Conservation (phyloP, 441 rosid species). For the Macaranga tanarius region DNA sequence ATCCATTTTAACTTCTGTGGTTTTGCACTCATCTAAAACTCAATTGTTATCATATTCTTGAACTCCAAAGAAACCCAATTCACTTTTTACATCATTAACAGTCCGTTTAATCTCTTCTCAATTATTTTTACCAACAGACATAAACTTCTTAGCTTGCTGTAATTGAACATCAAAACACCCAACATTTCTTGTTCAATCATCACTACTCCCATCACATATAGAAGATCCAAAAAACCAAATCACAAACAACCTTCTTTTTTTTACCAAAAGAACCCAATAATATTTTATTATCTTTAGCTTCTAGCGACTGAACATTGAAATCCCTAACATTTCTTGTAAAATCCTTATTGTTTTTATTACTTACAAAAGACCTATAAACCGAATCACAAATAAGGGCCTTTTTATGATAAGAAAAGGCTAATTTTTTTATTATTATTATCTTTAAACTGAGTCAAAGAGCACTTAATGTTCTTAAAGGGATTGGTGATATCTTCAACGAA, state of each 20-base stretch:
- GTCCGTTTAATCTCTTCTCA: constrained; percentile 6
- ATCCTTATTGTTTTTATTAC: neutral
- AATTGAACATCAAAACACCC: constrained; percentile 21
- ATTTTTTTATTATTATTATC: no score
- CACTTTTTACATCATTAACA: constrained; percentile 7
- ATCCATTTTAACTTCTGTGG: neutral
- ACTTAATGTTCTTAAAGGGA: no score
- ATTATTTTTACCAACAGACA: constrained; percentile 2
- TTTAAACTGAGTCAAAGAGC: no score
- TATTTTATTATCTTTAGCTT: constrained; percentile 14
- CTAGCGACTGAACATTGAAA: constrained; percentile 23
- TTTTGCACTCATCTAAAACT: neutral
- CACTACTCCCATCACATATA: neutral
- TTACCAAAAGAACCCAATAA: constrained; percentile 19
- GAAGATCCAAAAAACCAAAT: constrained; percentile 25
- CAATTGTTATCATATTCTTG: constrained; percentile 22
- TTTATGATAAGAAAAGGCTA: constrained; percentile 21
- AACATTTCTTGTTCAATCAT: constrained; percentile 22
- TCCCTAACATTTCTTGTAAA: constrained; percentile 20
- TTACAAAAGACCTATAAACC: constrained; percentile 20
- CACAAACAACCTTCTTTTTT: constrained; percentile 25
- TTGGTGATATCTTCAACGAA: no score
- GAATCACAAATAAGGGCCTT: constrained; percentile 24
- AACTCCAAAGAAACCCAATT: constrained; percentile 25
- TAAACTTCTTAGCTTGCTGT: constrained; percentile 18